These are phyloP conservation scores for Fusarium nanum DNA, from an alignment of 2,329 filamentous ascomycete species.

Conservation along the genomic window DNA sequence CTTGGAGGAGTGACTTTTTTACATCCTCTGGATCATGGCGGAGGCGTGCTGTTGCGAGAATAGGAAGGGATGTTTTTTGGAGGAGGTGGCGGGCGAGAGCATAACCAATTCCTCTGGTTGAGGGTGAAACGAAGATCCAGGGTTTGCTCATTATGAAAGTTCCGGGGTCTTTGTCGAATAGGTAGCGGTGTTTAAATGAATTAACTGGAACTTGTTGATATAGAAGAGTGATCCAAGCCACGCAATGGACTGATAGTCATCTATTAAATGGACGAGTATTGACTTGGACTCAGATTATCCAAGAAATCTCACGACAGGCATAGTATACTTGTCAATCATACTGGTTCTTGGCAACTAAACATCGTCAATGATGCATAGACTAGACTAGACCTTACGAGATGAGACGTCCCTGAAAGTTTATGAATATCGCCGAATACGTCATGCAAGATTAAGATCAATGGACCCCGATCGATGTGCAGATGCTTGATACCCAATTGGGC, in stretches of 20 bases:
- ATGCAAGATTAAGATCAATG: conserved; percentile 6
- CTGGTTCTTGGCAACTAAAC: conserved; percentile 2
- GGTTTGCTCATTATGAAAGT: conserved; percentile 56
- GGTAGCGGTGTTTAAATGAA: not conserved
- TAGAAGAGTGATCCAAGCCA: not conserved
- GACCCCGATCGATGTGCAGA: conserved; percentile 16
- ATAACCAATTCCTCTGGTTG: conserved; percentile 62
- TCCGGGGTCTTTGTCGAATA: not conserved
- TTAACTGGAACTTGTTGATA: not conserved
- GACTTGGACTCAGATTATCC: not conserved
- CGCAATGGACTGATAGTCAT: not conserved
- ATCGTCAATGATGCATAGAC: conserved; percentile 39
- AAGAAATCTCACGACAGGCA: not conserved
- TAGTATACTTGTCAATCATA: not conserved
- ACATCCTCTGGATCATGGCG: conserved; percentile 49
- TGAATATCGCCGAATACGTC: conserved; percentile 26
- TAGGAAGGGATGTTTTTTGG: conserved; percentile 59
- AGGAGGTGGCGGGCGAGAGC: conserved; percentile 62
- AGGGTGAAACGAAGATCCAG: conserved; percentile 62
- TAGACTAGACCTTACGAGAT: conserved; percentile 6
- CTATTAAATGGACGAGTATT: not conserved
- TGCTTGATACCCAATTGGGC: conserved; percentile 16
- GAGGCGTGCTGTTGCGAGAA: conserved; percentile 59
- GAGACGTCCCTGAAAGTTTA: not conserved
- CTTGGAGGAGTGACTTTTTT: conserved; percentile 51